Percentiles rank a stretch among this genome's conserved stretches.
Evolutionary conservation across 805 yeast genomes (phyloP).

Genomic region (Candida ponderosae): DNA sequence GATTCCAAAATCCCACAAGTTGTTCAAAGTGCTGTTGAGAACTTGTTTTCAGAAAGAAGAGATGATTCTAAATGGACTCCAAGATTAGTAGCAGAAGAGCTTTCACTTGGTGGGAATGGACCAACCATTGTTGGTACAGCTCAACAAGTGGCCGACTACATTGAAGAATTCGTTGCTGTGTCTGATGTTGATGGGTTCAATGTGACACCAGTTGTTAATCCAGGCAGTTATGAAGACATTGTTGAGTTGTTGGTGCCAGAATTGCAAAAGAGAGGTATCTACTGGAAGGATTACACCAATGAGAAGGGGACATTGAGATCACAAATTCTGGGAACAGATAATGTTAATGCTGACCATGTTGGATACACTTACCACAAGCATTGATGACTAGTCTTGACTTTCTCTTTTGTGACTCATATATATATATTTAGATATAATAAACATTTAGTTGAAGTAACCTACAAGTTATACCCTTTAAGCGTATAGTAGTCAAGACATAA

Average conservation of each 20-base stretch:
- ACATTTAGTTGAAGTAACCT: too few species aligned
- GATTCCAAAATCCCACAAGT: conserved; percentile 18
- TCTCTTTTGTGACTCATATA: too few species aligned
- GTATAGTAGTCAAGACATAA: too few species aligned
- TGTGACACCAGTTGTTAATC: conserved; percentile 29
- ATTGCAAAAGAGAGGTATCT: conserved; percentile 26
- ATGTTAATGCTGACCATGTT: conserved; percentile 3
- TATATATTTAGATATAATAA: too few species aligned
- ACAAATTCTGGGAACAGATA: conserved; percentile 6
- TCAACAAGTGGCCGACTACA: conserved; percentile 30
- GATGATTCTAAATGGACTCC: conserved; percentile 16
- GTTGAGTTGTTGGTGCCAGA: conserved; percentile 32
- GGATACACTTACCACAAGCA: too few species aligned
- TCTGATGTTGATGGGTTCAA: conserved; percentile 38
- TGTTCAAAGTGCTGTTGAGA: conserved; percentile 24
- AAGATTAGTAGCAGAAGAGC: conserved; percentile 21
- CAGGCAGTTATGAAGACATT: conserved; percentile 33
- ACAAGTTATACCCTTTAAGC: too few species aligned
- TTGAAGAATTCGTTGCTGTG: conserved; percentile 31
- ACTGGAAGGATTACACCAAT: conserved; percentile 28
- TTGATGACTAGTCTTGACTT: too few species aligned
- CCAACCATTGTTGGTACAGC: conserved; percentile 26
- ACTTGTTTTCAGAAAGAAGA: conserved; percentile 15
- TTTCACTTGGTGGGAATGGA: conserved; percentile 25
- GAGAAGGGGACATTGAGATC: conserved; percentile 6